Base-by-base conservation (phyloP, 2,329 filamentous ascomycete species). In the Pseudogymnoascus pannorum region DNA sequence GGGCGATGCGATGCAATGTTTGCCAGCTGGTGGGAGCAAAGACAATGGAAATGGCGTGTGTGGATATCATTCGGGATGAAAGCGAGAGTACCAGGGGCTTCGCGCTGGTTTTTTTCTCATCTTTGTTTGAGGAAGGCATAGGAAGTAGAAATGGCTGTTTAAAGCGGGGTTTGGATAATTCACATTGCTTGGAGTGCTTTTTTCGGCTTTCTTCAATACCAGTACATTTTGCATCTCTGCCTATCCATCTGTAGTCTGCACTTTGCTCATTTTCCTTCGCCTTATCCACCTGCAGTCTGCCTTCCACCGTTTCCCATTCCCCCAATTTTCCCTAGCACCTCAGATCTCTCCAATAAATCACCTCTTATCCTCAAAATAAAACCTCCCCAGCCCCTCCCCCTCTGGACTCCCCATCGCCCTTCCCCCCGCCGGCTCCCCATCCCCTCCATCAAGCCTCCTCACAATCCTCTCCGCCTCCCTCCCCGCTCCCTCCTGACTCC, bases 301-400 rank as follows among this genome's bases (percentile, higher is more conserved):
- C 20, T 8, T 36, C 26, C 26, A 29, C 26, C 26, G 7, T 7
- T 1, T 6, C 3, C 31, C 12, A 2, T 6, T n/a, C 35, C 14
- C 1, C 14, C 7, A 20, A 9, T 20, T 1, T 18, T 20, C 8
- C 38, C 16, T 9, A 20, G 1, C 38, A 42, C 38, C 36, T 8
- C 14, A 5, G 5, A 11, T 12, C 42, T 2, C 5, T 14, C 18
- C 12, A 18, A 14, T 1, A 14, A 14, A 16, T 26, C 22, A 51
- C 42, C 42, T 26, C 64, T 76, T 76, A 11, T 79, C 77, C 69
- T 87, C 85, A 67, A 86, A 87, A 65, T 82, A 84, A 67, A 86
- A 85, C 64, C 79, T 81, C 12, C 83, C 84, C 59, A 86, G 67
- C 9, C 78, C 78, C 36, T 74, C 74, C 26, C 75, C 74, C 7